phyloP scores from a whole-genome alignment of 345 rosid species.

The Durio zibethinus region DNA sequence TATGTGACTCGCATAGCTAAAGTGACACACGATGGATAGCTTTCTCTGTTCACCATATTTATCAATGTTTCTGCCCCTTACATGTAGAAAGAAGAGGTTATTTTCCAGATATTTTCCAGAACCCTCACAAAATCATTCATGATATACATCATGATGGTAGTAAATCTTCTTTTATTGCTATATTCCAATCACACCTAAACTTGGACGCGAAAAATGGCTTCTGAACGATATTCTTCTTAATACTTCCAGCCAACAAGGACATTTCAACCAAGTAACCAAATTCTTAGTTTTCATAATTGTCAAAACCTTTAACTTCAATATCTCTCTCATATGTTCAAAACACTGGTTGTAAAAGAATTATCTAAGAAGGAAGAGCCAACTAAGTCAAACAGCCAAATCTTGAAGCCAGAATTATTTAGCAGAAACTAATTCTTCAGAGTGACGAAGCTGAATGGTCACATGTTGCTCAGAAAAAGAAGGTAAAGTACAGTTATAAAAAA shows the following conservation, averaged over 20 bases:
- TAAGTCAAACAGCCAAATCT: background rate
- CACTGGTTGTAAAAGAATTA: background rate
- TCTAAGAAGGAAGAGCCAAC: background rate
- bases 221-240: background rate
- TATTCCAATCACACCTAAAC: background rate
- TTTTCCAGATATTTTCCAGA: background rate
- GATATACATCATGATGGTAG: background rate
- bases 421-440: background rate
- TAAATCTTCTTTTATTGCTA: background rate
- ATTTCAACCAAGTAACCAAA: background rate
- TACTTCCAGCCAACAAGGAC: background rate
- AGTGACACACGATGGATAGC: background rate
- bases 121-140: constrained; percentile 6
- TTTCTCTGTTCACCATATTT: background rate
- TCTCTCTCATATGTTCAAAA: background rate
- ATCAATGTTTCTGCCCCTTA: background rate
- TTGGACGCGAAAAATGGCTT: background rate
- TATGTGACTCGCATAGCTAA: background rate
- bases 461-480: background rate
- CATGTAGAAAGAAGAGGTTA: background rate
- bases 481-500: background rate
- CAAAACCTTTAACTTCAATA: background rate
- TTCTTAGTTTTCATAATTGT: background rate
- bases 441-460: background rate
- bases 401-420: background rate